Percentiles rank a stretch among this genome's conserved stretches.
Conservation (phyloP, 2,329 filamentous ascomycete species). For the Epichloe uncinata region DNA sequence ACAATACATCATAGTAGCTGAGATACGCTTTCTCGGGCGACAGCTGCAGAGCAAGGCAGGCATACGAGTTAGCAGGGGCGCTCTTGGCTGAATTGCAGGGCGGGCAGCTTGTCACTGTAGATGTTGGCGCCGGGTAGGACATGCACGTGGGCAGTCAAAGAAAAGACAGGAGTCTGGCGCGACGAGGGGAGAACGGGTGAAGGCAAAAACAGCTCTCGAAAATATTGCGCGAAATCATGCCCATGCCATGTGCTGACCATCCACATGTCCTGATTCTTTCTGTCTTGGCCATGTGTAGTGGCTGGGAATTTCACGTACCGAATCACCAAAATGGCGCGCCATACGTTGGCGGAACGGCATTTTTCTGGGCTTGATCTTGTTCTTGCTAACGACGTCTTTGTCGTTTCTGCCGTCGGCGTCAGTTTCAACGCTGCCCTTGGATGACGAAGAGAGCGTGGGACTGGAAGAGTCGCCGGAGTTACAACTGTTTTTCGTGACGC, state of each 20-base stretch:
- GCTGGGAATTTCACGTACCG: constrained; percentile 22
- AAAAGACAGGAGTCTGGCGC: not conserved
- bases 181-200: not conserved
- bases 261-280: too few species aligned
- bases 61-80: not conserved
- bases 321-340: constrained; percentile 34
- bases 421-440: not conserved
- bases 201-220: not conserved
- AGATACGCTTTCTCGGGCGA: constrained; percentile 25
- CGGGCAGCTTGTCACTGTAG: too few species aligned
- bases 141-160: not conserved
- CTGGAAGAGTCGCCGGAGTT: constrained; percentile 5
- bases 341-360: constrained; percentile 29
- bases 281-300: not conserved
- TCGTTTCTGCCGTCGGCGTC: not conserved
- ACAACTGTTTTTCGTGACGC: constrained; percentile 3
- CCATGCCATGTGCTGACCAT: too few species aligned
- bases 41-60: constrained; percentile 29
- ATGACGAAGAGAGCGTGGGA: not conserved
- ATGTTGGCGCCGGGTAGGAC: too few species aligned
- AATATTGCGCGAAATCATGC: too few species aligned
- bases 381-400: not conserved
- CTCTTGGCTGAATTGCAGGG: not conserved
- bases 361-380: constrained; percentile 1
- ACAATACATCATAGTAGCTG: constrained; percentile 28